Evolutionary conservation across 208 protist genomes (phyloP).

Genomic region (Spongospora subterranea): DNA sequence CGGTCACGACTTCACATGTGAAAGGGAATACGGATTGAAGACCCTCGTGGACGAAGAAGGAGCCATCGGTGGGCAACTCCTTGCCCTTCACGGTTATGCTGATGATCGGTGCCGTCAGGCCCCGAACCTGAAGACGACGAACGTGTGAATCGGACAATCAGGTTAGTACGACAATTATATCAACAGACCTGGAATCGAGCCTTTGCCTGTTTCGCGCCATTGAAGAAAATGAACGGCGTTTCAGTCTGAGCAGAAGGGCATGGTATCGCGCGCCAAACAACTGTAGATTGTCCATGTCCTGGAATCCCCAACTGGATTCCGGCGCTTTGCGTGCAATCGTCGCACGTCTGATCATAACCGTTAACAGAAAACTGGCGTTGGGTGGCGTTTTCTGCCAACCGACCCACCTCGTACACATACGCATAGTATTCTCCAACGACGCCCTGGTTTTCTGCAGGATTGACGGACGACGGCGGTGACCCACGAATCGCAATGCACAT

Average conservation of each 20-base stretch:
- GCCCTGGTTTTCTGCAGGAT: conserved; percentile 19
- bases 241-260: not conserved
- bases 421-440: conserved; percentile 53
- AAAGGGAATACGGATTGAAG: not conserved
- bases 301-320: conserved; percentile 18
- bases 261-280: conserved; percentile 43
- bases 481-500: conserved; percentile 27
- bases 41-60: conserved; percentile 6
- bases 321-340: conserved; percentile 27
- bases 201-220: not conserved
- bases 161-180: no score
- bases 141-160: no score
- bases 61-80: not conserved
- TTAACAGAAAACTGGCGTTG: not conserved
- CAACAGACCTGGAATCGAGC: no score
- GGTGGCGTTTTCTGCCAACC: not conserved
- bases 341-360: not conserved
- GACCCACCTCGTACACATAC: conserved; percentile 41
- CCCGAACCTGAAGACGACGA: conserved; percentile 42
- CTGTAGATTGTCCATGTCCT: not conserved
- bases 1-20: not conserved
- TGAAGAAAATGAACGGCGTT: conserved; percentile 1
- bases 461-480: not conserved
- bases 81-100: not conserved
- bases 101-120: conserved; percentile 53